Base-by-base conservation (phyloP, 345 rosid species). In the Lepidium didymum region DNA sequence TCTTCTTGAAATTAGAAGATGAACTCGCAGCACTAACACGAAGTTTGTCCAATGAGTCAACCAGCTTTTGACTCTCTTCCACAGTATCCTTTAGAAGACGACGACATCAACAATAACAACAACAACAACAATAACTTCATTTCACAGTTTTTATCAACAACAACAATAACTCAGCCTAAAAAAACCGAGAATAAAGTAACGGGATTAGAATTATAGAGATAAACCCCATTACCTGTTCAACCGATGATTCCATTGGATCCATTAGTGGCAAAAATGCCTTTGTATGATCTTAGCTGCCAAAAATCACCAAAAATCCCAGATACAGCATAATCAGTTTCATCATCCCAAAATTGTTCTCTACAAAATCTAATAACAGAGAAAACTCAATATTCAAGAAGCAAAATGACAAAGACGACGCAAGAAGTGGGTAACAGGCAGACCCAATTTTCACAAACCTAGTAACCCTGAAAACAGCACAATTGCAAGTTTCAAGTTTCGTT, bases 11-110 rank as follows among this genome's bases (percentile, higher is more conserved):
- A 46, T 65, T 74, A 4, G 69, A 21, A 5, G 86, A 80, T 19
- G 90, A 75, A 42, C 69, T 67, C 12, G 64, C 77, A 53, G 69
- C 80, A 57, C 66, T 77, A 25, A 87, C 76, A 31, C 75, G 77
- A 55, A 89, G 80, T 47, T 84, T 83, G 68, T 80, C 84, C 88
- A 89, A 74, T 25, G 89, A 80, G 31, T 80, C 75, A 46, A 76
- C 58, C 54, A 87, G 84, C 67, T 82, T 83, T 56, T 75, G 82
- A 10, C 75, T 85, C 51, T 67, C 83, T 69, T 77, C 74, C n/a
- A 9, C 70, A 63, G 29, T 25, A 19, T 41, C 80, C 89, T 82
- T 56, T 11, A 49, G 3, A 64, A 60, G 29, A 69, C 38, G 33
- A 29, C 7, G 33, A 29, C 33, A 29, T 5, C 33, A 29, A 29